Conservation (phyloP, 768 basidiomycete species). For the Tricholoma sp. region DNA sequence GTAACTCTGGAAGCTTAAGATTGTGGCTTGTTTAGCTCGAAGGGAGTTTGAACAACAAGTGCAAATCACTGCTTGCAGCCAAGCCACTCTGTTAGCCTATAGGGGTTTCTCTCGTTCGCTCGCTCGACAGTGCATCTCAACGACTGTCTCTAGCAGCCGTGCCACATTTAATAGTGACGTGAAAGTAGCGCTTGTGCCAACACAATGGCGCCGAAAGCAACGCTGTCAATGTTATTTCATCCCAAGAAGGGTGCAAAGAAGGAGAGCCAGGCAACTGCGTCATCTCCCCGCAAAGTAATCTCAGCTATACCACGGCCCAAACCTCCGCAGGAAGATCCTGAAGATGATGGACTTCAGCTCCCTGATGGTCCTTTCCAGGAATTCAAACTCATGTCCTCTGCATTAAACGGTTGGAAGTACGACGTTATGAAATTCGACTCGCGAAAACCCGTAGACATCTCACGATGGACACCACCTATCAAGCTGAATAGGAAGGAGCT, state of each 20-base stretch:
- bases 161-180: conserved; percentile 7
- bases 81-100: not conserved
- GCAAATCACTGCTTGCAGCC: not conserved
- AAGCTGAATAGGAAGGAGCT: conserved; percentile 87
- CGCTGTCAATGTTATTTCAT: conserved; percentile 53
- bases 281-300: conserved; percentile 34
- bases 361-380: conserved; percentile 70
- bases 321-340: conserved; percentile 32
- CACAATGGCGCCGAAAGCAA: conserved; percentile 39
- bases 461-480: conserved; percentile 66
- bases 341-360: conserved; percentile 48
- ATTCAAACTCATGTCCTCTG: conserved; percentile 73
- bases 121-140: conserved; percentile 11
- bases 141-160: conserved; percentile 11
- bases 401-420: conserved; percentile 84
- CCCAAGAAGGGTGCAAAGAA: conserved; percentile 55
- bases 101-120: not conserved
- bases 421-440: conserved; percentile 91
- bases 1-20: no score
- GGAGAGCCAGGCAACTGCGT: conserved; percentile 19
- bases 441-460: conserved; percentile 64
- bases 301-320: conserved; percentile 36
- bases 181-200: conserved; percentile 6
- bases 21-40: conserved; percentile 4
- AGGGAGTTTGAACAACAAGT: not conserved